phyloP scores from a whole-genome alignment of 345 rosid species.

The Salix arbutifolia region DNA sequence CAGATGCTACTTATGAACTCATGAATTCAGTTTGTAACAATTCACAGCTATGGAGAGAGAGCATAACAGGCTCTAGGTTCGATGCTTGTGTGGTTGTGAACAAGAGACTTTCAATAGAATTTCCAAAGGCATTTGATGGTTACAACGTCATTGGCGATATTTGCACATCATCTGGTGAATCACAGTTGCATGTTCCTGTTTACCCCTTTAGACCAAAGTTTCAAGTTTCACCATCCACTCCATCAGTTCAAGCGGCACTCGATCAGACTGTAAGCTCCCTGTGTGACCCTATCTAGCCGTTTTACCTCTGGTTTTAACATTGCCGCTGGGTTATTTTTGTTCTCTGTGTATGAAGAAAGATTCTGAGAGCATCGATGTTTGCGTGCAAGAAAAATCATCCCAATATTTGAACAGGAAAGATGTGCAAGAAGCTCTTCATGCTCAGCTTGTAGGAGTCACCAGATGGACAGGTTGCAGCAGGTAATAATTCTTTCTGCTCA shows the following conservation, averaged over 20 bases:
- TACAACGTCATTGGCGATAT: constrained; percentile 16
- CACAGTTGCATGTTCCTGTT: neutral
- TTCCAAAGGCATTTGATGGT: neutral
- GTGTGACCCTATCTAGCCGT: too few species aligned
- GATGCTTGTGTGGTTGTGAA: neutral
- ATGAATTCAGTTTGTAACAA: constrained; percentile 10
- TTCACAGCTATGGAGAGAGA: constrained; percentile 9
- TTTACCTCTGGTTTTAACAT: neutral
- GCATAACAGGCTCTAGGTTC: neutral
- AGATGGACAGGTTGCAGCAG: constrained; percentile 16
- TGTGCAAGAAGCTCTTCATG: constrained; percentile 24
- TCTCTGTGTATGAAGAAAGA: neutral
- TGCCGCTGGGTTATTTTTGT: neutral
- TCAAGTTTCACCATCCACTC: neutral
- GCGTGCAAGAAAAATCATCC: constrained; percentile 8
- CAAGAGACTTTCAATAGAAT: neutral
- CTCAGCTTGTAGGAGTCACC: constrained; percentile 17
- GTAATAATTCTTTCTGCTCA: neutral
- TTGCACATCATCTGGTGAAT: neutral
- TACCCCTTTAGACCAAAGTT: neutral
- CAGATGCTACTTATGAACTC: constrained; percentile 12
- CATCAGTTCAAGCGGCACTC: neutral
- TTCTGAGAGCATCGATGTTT: constrained; percentile 11
- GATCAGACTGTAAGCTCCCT: neutral
- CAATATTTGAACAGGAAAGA: constrained; percentile 17